Conservation (phyloP, 2,329 filamentous ascomycete genomes). For the Verticillium tricorpus region DNA sequence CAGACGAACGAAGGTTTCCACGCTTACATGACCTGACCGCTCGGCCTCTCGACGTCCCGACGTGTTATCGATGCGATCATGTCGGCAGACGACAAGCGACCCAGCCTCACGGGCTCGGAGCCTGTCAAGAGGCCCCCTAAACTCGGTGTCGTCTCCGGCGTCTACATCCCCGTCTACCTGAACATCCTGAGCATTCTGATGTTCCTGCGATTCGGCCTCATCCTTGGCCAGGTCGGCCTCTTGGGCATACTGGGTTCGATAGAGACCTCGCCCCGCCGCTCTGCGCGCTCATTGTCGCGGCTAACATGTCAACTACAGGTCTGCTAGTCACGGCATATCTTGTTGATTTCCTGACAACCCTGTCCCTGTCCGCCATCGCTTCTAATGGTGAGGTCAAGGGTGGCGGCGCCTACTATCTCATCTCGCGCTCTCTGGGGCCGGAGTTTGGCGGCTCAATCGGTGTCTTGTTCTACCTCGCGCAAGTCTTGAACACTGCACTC, state of each 20-base stretch:
- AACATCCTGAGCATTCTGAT: constrained; percentile 89
- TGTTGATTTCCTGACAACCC: constrained; percentile 77
- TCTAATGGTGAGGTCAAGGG: constrained; percentile 87
- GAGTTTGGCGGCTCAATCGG: constrained; percentile 89
- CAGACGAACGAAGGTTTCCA: background rate
- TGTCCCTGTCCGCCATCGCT: constrained; percentile 84
- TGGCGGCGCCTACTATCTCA: constrained; percentile 84
- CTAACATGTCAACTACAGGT: constrained; percentile 37
- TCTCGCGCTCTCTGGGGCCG: constrained; percentile 78
- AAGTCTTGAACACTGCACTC: constrained; percentile 79
- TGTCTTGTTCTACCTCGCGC: constrained; percentile 85
- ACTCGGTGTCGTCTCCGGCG: constrained; percentile 70
- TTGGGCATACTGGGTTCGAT: constrained; percentile 70
- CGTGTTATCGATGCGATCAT: constrained; percentile 5
- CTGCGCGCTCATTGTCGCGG: background rate
- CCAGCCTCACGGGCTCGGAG: constrained; percentile 23
- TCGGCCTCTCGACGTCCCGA: background rate
- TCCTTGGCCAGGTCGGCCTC: constrained; percentile 75
- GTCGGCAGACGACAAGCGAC: constrained; percentile 7
- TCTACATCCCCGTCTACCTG: constrained; percentile 83
- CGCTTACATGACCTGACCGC: background rate
- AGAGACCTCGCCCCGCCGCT: background rate
- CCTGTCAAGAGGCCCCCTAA: constrained; percentile 46
- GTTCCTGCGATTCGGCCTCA: constrained; percentile 84
- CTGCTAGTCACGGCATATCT: constrained; percentile 72